These are phyloP conservation scores for Backusella luteola DNA, from an alignment of 192 early-diverging fungal species.

Conservation along the genomic window DNA sequence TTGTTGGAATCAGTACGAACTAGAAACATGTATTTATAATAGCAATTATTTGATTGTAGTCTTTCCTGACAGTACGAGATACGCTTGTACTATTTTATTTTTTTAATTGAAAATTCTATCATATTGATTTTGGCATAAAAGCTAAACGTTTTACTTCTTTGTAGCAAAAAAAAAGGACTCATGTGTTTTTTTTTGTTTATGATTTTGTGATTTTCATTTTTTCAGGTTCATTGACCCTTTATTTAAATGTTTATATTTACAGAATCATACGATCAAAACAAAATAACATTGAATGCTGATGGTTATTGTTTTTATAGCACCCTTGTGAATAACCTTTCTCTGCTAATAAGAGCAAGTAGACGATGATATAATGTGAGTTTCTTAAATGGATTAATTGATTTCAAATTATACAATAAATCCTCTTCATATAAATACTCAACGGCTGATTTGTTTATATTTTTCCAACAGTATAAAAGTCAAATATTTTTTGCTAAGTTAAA, in stretches of 20 bases:
- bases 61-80: too few species aligned
- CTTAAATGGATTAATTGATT: constrained; percentile 3
- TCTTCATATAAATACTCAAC: background rate
- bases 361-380: background rate
- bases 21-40: too few species aligned
- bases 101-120: too few species aligned
- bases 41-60: too few species aligned
- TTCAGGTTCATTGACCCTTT: background rate
- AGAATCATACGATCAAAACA: background rate
- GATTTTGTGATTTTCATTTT: background rate
- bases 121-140: too few species aligned
- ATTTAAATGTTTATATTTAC: background rate
- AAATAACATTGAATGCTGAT: background rate
- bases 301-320: background rate
- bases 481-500: background rate
- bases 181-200: background rate
- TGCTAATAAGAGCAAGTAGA: background rate
- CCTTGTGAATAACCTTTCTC: background rate
- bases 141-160: too few species aligned
- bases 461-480: background rate
- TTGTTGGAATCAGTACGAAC: too few species aligned
- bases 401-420: background rate
- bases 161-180: background rate
- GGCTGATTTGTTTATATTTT: background rate
- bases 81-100: too few species aligned